Conservation (phyloP, 1,284 basidiomycete species). For the Heliocybe sulcata region DNA sequence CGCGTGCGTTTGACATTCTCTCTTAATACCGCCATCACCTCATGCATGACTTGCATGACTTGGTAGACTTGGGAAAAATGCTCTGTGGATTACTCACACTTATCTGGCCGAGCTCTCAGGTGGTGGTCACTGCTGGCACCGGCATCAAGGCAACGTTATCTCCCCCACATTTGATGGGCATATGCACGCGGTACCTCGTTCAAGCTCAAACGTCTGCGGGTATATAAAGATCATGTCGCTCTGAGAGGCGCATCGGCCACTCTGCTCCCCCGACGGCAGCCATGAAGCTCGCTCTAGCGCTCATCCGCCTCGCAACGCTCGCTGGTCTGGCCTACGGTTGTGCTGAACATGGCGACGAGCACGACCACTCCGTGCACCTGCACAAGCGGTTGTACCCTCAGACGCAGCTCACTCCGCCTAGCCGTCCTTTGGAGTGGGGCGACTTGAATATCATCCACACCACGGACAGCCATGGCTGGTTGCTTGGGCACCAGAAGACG, state of each 20-base stretch:
- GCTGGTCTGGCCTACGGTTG: constrained; percentile 2
- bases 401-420: constrained; percentile 43
- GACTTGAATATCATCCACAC: constrained; percentile 78
- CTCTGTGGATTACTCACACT: too few species aligned
- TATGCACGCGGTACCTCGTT: not conserved
- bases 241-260: too few species aligned
- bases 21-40: too few species aligned
- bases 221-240: not conserved
- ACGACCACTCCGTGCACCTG: constrained; percentile 29
- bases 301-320: not conserved
- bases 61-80: too few species aligned
- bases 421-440: constrained; percentile 63
- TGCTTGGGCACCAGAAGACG: constrained; percentile 66
- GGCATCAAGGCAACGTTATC: not conserved
- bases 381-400: constrained; percentile 34
- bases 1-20: too few species aligned
- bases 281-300: constrained; percentile 3
- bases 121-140: too few species aligned
- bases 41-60: too few species aligned
- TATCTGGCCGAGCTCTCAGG: too few species aligned
- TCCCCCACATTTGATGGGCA: not conserved
- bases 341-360: constrained; percentile 16
- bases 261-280: not conserved
- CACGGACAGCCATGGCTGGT: constrained; percentile 79
- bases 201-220: not conserved